Evolutionary conservation across 2,329 filamentous ascomycete species (phyloP), one percentile per base, ranked within the genome.

Genomic region (Penicillium sp.): DNA sequence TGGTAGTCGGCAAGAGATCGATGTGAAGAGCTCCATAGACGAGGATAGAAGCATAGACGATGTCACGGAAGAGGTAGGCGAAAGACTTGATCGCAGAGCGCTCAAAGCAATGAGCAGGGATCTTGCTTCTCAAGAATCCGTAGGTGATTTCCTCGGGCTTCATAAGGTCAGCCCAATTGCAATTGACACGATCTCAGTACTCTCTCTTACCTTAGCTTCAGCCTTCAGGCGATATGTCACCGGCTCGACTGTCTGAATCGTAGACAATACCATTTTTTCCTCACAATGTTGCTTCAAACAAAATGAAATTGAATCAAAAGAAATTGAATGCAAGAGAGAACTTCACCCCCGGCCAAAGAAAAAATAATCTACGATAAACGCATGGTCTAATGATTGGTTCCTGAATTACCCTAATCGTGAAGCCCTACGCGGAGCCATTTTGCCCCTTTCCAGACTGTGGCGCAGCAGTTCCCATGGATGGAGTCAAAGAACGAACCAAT

Each of bases 81-180:
- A 64, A 59, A 28, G 61, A 62, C 11, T 49, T 64, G 35, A 62
- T 26, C 11, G 53, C 57, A 5, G 65, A 67, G 13, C 61, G 61
- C 55, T 65, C 59, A 45, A 65, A 67, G 57, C 65, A 67, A 53
- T 64, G 63, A 42, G 57, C 56, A 25, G 65, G 65, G 49, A 67
- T 60, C 37, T 65, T 65, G 49, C 55, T 52, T 52, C 63, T 58
- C 30, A 65, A 37, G 43, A 59, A 61, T 25, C 59, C 63, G 57
- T 65, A 65, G n/a, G 63, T 64, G 30, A 65, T 30, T 13, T 65
- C 63, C 35, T 64, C 46, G 25, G 52, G 30, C 63, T 65, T 42
- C 25, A 5, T 4, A 19, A 37, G 40, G 60, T 65, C 38, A 65
- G 60, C 48, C 35, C 25, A 30, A 26, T 40, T 40, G 51, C 22